A percentile compares a stretch with the other conserved stretches of the same genome.
Conservation (phyloP, 140 eudicot genomes). For the Oenanthe javanica region DNA sequence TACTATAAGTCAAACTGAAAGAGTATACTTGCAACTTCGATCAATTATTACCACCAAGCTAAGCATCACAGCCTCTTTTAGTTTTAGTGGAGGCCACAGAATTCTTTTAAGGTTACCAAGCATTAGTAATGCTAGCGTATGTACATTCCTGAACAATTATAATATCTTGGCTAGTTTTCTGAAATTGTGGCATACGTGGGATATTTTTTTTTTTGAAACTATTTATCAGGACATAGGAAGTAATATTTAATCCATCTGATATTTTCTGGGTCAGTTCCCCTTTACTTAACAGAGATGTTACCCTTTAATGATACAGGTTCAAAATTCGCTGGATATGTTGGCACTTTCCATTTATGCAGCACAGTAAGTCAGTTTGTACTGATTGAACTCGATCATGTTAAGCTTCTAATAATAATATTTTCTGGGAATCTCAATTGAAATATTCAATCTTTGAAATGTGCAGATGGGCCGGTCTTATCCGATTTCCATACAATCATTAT, state of each 20-base stretch:
- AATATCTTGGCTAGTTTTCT: neutral
- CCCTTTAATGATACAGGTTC: constrained; percentile 46
- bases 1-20: neutral
- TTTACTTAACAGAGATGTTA: neutral
- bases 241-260: neutral
- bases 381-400: neutral
- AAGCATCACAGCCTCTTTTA: neutral
- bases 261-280: neutral
- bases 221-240: neutral
- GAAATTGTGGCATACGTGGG: neutral
- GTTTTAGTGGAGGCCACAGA: neutral
- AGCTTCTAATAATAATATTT: neutral
- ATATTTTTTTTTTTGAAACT: neutral
- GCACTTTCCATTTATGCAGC: constrained; percentile 78
- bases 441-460: neutral
- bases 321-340: constrained; percentile 78
- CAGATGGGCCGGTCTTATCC: constrained; percentile 22
- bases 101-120: neutral
- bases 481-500: constrained; percentile 17
- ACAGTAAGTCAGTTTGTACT: constrained; percentile 36
- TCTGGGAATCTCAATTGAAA: neutral
- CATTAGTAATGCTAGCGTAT: neutral
- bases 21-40: neutral
- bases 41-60: neutral
- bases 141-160: no score